Evolutionary conservation across 352 stramenopile species (phyloP).

Genomic region (Phytophthora tentaculata): DNA sequence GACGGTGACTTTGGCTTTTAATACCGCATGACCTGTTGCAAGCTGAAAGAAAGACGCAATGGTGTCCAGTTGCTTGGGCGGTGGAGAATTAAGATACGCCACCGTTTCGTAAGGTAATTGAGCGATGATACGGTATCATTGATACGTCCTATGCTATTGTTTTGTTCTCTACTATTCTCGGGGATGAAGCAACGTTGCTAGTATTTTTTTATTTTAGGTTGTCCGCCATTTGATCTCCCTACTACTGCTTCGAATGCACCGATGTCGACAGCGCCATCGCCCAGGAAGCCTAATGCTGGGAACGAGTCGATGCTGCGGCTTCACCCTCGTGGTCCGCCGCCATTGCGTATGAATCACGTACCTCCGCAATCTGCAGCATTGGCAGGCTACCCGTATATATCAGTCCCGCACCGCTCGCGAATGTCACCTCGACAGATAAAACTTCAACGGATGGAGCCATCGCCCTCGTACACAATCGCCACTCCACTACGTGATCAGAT

Average conservation of each 20-base stretch:
- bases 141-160: too few relatives aligned
- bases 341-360: constrained; percentile 23
- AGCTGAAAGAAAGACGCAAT: constrained; percentile 16
- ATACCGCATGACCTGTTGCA: not conserved
- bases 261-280: constrained; percentile 22
- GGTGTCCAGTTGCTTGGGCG: constrained; percentile 10
- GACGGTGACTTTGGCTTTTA: constrained; percentile 2
- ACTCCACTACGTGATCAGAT: constrained; percentile 43
- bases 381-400: constrained; percentile 22
- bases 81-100: constrained; percentile 14
- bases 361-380: constrained; percentile 15
- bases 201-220: constrained; percentile 15
- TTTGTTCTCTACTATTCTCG: constrained; percentile 19
- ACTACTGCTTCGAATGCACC: not conserved
- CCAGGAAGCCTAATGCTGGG: constrained; percentile 22
- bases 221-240: not conserved
- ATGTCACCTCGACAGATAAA: constrained; percentile 44
- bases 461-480: constrained; percentile 25
- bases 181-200: not conserved
- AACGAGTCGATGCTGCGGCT: constrained; percentile 22
- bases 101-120: constrained; percentile 19
- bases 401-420: constrained; percentile 20
- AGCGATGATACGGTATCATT: constrained; percentile 15
- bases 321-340: constrained; percentile 29
- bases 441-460: constrained; percentile 40